Conservation (phyloP, 768 basidiomycete genomes). For the Hygrocybe punicea region DNA sequence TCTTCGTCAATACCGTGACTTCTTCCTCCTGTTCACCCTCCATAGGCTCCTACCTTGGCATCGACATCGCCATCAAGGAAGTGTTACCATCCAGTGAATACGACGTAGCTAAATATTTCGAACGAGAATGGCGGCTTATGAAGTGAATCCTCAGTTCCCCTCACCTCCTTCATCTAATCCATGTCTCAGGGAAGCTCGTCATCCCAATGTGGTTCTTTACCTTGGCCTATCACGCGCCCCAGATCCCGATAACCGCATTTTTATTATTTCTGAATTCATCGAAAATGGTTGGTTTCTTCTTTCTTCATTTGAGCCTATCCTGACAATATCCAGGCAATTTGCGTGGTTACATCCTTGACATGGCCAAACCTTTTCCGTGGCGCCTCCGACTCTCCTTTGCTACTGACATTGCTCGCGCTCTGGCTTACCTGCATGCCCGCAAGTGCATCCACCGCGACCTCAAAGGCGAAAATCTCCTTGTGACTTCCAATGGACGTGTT, state of each 20-base stretch:
- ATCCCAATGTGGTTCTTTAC: slow-evolving; percentile 91
- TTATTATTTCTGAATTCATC: slow-evolving; percentile 94
- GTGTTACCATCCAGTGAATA: slow-evolving; percentile 89
- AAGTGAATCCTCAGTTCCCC: slow-evolving; percentile 42
- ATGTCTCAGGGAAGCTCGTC: slow-evolving; percentile 66
- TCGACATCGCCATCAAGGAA: slow-evolving; percentile 95
- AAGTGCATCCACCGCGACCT: slow-evolving; percentile 88
- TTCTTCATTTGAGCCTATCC: background rate
- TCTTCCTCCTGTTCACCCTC: background rate
- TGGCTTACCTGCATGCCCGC: slow-evolving; percentile 96
- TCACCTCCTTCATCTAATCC: slow-evolving; percentile 10
- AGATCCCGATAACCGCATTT: slow-evolving; percentile 76
- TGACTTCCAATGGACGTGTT: slow-evolving; percentile 88
- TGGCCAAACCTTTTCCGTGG: slow-evolving; percentile 84
- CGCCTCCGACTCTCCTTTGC: slow-evolving; percentile 91
- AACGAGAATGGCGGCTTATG: slow-evolving; percentile 98
- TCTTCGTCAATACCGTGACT: slow-evolving; percentile 1
- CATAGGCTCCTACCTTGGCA: slow-evolving; percentile 84
- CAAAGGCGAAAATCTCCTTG: slow-evolving; percentile 96
- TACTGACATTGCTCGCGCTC: slow-evolving; percentile 87
- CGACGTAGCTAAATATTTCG: slow-evolving; percentile 96
- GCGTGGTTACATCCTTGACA: slow-evolving; percentile 86
- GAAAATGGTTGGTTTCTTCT: slow-evolving; percentile 48
- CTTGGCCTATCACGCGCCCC: slow-evolving; percentile 85
- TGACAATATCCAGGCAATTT: slow-evolving; percentile 55